Evolutionary conservation across 441 rosid genomes (phyloP), one percentile per base, ranked within the genome.

Genomic region (Geranium incanum): DNA sequence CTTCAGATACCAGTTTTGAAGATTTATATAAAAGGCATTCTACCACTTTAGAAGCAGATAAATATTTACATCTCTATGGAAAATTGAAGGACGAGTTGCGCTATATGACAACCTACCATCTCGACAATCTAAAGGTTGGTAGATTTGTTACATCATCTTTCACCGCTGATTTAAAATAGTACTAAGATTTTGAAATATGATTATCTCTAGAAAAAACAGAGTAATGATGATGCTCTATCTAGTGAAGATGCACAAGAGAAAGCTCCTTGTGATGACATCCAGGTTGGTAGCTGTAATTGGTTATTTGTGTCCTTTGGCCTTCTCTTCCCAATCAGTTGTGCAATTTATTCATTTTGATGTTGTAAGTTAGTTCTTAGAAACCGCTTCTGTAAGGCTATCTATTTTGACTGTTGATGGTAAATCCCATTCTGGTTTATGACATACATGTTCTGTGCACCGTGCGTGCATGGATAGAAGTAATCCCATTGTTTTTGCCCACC

Each of bases 81-180:
- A 84, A 76, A 68, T 78, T 90, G 81, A 77, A 83, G 71, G 82
- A 78, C 71, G 86, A 85, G 72, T 70, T 90, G 36, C 77, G 73
- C 70, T 41, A 62, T 59, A 72, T 82, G 78, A 75, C 80, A 16
- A 71, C 8, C 8, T 37, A 11, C 70, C 92, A 83, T 80, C 84
- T 84, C 50, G 83, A 82, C 70, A 81, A 81, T 39, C 78, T 84
- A 60, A 81, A 87, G 96, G 91, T 86, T 75, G 50, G 86, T 73
- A 45, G 71, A 28, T 18, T 67, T 75, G 8, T 73, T 73, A 71
- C 23, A 70, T 60, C 55, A 3, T 12, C 52, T 12, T 65, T 68
- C 69, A 6, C 41, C 11, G 33, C 55, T 68, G 64, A 70, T 36
- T 67, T 72, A 33, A 68, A 33, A 19, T 69, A 21, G 45, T 68